Evolutionary conservation across 805 yeast species (phyloP), one percentile per base, ranked within the genome.

Genomic region (Zygosaccharomyces pseudorouxii): DNA sequence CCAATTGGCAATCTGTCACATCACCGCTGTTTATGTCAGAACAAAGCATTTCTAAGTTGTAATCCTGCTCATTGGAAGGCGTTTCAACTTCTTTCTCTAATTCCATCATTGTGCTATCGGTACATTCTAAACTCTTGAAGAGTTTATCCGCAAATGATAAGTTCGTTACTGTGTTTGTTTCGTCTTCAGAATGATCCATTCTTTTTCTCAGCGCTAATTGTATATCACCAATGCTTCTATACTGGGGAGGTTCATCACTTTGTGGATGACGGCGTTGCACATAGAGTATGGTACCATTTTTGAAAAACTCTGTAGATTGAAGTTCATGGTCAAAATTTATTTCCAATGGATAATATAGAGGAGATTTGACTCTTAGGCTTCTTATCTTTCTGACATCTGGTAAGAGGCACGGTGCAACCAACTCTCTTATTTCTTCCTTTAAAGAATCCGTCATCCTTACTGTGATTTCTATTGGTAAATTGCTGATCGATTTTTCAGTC

Each of bases 381-480:
- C 58, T 49, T 7, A 89, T 80, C 0, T 68, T 67, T 11, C 72
- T 70, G 25, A 84, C 57, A 27, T 77, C 75, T 0, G 96, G 93
- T 37, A 89, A 60, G 38, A 88, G 66, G 52, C 86, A 79, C 0
- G 97, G 97, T 0, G 93, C 70, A 6, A 60, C 47, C 5, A 73
- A 45, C 46, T 3, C 56, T 43, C 5, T 64, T 41, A 1, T 81
- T 80, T 57, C 73, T 68, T 49, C 74, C 44, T 1, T 48, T 81
- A 54, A 71, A 60, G 25, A 68, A 69, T 50, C 73, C 42, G 5
- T 53, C 51, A 35, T 69, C 36, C 49, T 40, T 4, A 52, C 31
- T 37, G 66, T 49, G 64, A 76, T 55, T 41, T 71, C 58, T 64
- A 79, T 35, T 68, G 76, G 30, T 65, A 72, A 53, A 28, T 54